Evolutionary conservation across 306 rosid species (phyloP).

Genomic region (Hylodesmum podocarpum): DNA sequence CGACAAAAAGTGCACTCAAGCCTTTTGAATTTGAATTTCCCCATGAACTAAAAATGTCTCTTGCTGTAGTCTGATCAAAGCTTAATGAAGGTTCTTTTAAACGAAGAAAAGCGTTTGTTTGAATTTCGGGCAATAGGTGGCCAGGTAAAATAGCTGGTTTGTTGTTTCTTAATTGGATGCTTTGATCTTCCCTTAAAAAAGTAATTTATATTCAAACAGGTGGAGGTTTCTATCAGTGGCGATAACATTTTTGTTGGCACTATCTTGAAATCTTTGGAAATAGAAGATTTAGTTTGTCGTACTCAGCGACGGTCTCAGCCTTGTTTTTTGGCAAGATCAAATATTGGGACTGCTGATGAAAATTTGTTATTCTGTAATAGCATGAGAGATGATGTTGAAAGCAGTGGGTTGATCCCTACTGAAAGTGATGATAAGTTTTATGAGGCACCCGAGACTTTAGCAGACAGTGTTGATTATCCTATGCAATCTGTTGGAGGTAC

Average conservation of each 20-base stretch:
- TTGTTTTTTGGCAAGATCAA: slow-evolving; percentile 88
- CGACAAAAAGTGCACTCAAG: too few relatives aligned
- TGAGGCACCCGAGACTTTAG: slow-evolving; percentile 86
- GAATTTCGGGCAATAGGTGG: slow-evolving; percentile 99
- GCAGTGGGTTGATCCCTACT: slow-evolving; percentile 35
- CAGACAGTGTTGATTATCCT: slow-evolving; percentile 53
- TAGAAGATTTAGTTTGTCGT: slow-evolving; percentile 81
- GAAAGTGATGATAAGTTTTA: slow-evolving; percentile 84
- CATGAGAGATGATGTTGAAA: slow-evolving; percentile 39
- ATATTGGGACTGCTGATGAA: slow-evolving; percentile 56
- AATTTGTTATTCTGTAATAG: slow-evolving; percentile 40
- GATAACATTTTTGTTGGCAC: slow-evolving; percentile 82
- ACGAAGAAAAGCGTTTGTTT: slow-evolving; percentile 71
- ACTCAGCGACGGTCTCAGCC: slow-evolving; percentile 46
- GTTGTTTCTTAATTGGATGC: slow-evolving; percentile 1
- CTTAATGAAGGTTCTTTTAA: slow-evolving; percentile 76
- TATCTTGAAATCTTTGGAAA: slow-evolving; percentile 88
- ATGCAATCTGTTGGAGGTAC: slow-evolving; percentile 48
- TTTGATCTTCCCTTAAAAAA: slow-evolving; percentile 32
- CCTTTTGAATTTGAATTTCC: slow-evolving; percentile 28
- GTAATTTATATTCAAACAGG: slow-evolving; percentile 53
- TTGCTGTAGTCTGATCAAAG: slow-evolving; percentile 62
- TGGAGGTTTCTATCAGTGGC: slow-evolving; percentile 77
- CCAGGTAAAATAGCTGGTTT: slow-evolving; percentile 54
- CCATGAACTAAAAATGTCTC: slow-evolving; percentile 29